Evolutionary conservation across 768 basidiomycete species (phyloP), one percentile per base, ranked within the genome.

Genomic region (Lepiota venenata): DNA sequence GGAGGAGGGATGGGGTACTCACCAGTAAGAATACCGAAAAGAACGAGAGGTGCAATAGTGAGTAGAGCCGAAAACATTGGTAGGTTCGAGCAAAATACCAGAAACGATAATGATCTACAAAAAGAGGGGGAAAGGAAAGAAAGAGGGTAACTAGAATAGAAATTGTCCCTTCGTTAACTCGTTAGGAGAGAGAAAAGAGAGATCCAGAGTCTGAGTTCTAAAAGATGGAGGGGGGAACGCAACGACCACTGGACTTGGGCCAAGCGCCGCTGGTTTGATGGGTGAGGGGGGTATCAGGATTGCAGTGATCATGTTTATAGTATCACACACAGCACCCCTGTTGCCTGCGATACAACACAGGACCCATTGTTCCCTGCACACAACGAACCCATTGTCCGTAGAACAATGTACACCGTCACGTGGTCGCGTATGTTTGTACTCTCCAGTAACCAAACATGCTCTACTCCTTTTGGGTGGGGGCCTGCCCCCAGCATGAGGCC

Each of bases 21-120:
- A 76, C 76, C 66, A 64, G 67, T 72, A 66, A 63, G 65, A 58
- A 64, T 66, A 58, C 61, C 56, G 48, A 71, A 61, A 59, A 64
- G 55, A 58, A 71, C 47, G 55, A 59, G 65, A 56, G 38, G n/a
- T 35, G 71, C 50, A 62, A 66, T 56, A 58, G 74, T 60, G 60
- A 72, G 59, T 58, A 65, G 57, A 49, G 57, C 61, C 61, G 66
- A 66, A 58, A 74, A 65, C 74, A 76, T 75, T 22, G 38, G 58
- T 59, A 57, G 64, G 58, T 56, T 60, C 61, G 58, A 53, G 61
- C 58, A 63, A 68, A 61, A 61, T 64, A 66, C 50, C 36, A 51
- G 50, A 55, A 21, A 37, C 32, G 32, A 32, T 32, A 9, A 9
- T 32, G 32, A 32, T 36, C 29, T 11, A 44, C 42, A 10, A 9